phyloP scores from a whole-genome alignment of 306 rosid species.

The Cucurbita pepo region DNA sequence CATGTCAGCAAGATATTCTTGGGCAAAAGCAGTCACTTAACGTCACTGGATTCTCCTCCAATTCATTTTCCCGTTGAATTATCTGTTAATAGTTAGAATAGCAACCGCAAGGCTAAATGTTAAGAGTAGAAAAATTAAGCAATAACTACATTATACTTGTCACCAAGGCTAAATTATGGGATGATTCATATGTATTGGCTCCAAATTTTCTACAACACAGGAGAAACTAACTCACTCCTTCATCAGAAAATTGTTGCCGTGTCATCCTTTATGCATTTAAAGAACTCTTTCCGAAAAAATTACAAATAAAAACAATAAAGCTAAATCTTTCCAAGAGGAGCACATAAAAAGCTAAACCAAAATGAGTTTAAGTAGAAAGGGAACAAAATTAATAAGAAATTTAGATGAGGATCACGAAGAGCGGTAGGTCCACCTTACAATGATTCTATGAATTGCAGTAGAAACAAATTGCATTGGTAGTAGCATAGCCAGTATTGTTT shows the following conservation, averaged over 20 bases:
- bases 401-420: neutral
- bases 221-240: neutral
- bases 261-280: neutral
- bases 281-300: neutral
- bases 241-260: neutral
- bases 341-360: neutral
- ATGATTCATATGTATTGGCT: neutral
- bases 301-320: neutral
- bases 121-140: neutral
- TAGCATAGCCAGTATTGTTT: neutral
- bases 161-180: neutral
- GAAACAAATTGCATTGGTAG: neutral
- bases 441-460: neutral
- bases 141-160: neutral
- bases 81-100: constrained; percentile 44
- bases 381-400: neutral
- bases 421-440: neutral
- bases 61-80: constrained; percentile 65
- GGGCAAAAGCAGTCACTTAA: constrained; percentile 58
- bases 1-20: constrained; percentile 73
- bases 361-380: neutral
- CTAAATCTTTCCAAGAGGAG: neutral
- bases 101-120: neutral
- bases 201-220: neutral
- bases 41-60: constrained; percentile 58